Evolutionary conservation across 2,329 filamentous ascomycete genomes (phyloP), one percentile per base, ranked within the genome.

Genomic region (Macrophomina phaseolina): DNA sequence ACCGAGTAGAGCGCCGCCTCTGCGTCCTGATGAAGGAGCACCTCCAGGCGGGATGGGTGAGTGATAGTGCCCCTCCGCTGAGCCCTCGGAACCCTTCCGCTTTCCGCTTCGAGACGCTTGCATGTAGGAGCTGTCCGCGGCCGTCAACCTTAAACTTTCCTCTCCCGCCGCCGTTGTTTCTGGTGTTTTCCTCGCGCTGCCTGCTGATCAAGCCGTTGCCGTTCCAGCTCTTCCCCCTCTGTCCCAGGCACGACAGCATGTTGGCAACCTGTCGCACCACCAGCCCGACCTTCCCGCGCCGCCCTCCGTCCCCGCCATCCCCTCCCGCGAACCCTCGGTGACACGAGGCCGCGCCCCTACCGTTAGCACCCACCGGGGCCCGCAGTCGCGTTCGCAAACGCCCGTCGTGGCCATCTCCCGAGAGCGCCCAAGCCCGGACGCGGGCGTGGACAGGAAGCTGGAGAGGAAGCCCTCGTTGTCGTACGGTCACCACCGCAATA

Each of bases 401-500:
- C 80, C 81, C 40, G 80, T 72, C 63, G 68, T 76, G 64, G 69
- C 72, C 63, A 73, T 74, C 67, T 64, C 71, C 64, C 74, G 71
- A 68, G 73, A 71, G 73, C 71, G 73, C 71, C 74, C 80, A 72
- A 76, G 74, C 73, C 71, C 79, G 69, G 73, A 77, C 76, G 55
- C 58, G 74, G 78, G 72, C 72, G 71, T 82, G 67, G 84, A 86
- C 70, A 80, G 84, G 69, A 85, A 84, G 69, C 71, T 83, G 67
- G 84, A 86, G 70, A 80, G 84, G 69, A 84, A 84, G 69, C 77
- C 82, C 9, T 85, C 83, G 30, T 77, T 80, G 67, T 85, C 84
- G 16, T 90, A 98, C 83, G 92, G 92, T 68, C 94, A 99, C 78
- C 93, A 98, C 80, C 90, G 95, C 65, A 93, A 99, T 81, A 97